Conservation (phyloP, 1,284 basidiomycete genomes). For the Apiotrichum siamense region DNA sequence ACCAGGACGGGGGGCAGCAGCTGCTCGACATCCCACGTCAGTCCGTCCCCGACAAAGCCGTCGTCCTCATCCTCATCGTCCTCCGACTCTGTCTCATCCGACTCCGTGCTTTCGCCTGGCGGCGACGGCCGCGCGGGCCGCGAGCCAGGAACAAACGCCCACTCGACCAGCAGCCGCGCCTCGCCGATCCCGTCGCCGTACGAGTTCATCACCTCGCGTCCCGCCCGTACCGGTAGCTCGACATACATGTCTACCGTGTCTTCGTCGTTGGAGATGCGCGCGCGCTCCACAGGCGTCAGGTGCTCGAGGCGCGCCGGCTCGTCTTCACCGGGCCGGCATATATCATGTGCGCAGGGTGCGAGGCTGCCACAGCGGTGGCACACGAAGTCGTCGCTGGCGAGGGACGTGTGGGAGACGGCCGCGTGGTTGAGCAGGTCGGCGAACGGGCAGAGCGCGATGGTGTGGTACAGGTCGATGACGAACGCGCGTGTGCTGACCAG, state of each 20-base stretch:
- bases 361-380: constrained; percentile 73
- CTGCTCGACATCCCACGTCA: constrained; percentile 26
- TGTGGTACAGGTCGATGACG: constrained; percentile 76
- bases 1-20: constrained; percentile 16
- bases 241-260: constrained; percentile 45
- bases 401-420: constrained; percentile 21
- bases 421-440: constrained; percentile 85
- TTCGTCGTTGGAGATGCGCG: constrained; percentile 8
- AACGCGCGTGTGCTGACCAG: constrained; percentile 83
- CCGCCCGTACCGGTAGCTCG: constrained; percentile 34
- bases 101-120: background rate
- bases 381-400: constrained; percentile 72
- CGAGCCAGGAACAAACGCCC: constrained; percentile 57
- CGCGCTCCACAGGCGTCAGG: constrained; percentile 16
- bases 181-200: constrained; percentile 69
- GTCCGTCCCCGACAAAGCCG: constrained; percentile 27
- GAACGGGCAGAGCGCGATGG: constrained; percentile 78
- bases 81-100: background rate
- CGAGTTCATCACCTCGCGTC: constrained; percentile 72
- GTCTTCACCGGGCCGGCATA: background rate
- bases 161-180: constrained; percentile 62
- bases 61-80: constrained; percentile 5
- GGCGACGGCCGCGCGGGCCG: constrained; percentile 3
- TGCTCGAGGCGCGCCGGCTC: constrained; percentile 25
- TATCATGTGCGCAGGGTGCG: constrained; percentile 66